These are phyloP conservation scores for Cordyceps javanica DNA, from an alignment of 2,329 filamentous ascomycete genomes.

Conservation along the genomic window DNA sequence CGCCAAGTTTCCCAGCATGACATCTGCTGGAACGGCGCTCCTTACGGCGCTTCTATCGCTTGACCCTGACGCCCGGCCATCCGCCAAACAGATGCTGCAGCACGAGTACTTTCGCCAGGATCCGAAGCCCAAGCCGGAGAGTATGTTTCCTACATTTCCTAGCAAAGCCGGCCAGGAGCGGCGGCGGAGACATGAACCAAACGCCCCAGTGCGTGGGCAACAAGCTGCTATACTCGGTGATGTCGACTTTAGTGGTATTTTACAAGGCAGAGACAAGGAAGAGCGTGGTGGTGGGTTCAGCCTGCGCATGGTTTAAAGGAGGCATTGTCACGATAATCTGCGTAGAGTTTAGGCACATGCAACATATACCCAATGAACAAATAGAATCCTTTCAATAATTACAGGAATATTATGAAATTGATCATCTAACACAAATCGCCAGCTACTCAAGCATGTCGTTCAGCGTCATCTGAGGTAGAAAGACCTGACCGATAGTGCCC, in stretches of 20 bases:
- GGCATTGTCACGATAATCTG: background rate
- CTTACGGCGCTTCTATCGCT: conserved; percentile 65
- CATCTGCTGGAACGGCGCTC: conserved; percentile 64
- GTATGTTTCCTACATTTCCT: conserved; percentile 95
- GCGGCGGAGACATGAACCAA: conserved; percentile 63
- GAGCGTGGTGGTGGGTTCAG: conserved; percentile 60
- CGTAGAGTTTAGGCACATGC: background rate
- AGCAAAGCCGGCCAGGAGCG: conserved; percentile 91
- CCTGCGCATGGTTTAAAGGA: conserved; percentile 50
- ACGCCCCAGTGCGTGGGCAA: conserved; percentile 74
- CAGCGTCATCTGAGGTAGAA: background rate
- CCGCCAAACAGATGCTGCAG: conserved; percentile 65
- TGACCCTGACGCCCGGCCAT: conserved; percentile 65
- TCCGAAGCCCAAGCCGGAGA: conserved; percentile 80
- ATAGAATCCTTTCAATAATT: background rate
- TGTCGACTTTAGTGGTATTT: conserved; percentile 65
- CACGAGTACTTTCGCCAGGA: conserved; percentile 86
- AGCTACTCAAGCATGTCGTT: background rate
- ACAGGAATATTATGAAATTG: no score
- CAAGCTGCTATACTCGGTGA: conserved; percentile 49
- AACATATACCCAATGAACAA: conserved; percentile 3
- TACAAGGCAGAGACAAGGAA: conserved; percentile 59
- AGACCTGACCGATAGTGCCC: background rate
- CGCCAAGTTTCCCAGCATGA: conserved; percentile 75
- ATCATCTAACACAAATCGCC: no score